Percentiles rank a stretch among this genome's conserved stretches.
Evolutionary conservation across 768 basidiomycete genomes (phyloP).

Genomic region (Amanita brunnescens): DNA sequence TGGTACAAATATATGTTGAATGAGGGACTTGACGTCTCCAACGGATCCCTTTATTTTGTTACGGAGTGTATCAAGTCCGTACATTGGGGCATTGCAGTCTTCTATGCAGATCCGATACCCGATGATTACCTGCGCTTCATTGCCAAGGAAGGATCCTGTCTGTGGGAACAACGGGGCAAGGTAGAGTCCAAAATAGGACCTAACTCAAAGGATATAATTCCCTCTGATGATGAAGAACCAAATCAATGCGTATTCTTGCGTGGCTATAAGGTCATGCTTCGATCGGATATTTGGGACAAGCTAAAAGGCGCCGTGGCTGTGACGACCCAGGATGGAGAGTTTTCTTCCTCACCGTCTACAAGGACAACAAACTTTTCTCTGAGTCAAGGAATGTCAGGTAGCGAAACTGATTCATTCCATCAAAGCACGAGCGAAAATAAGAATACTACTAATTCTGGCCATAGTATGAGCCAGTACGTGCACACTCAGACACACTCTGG

Average conservation of each 20-base stretch:
- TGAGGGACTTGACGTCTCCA: background rate
- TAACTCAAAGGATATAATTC: background rate
- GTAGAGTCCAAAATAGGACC: background rate
- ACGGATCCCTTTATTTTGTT: slow-evolving; percentile 4
- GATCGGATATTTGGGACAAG: background rate
- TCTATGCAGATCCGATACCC: background rate
- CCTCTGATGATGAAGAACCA: background rate
- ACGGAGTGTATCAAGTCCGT: background rate
- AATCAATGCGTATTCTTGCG: slow-evolving; percentile 4
- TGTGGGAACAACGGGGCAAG: background rate
- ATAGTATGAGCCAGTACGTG: too few relatives aligned
- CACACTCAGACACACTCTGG: background rate
- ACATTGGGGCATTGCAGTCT: slow-evolving; percentile 4
- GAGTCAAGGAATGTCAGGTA: background rate
- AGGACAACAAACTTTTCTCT: background rate
- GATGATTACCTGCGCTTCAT: background rate
- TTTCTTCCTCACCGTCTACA: background rate
- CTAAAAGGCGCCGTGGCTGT: background rate
- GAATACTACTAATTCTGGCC: background rate
- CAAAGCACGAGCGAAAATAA: background rate
- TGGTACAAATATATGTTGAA: background rate
- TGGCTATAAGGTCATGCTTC: slow-evolving; percentile 5
- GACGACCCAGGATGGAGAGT: background rate
- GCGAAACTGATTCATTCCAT: background rate
- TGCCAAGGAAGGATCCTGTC: background rate